phyloP scores from a whole-genome alignment of 345 rosid genomes.

The Hibiscus syriacus region DNA sequence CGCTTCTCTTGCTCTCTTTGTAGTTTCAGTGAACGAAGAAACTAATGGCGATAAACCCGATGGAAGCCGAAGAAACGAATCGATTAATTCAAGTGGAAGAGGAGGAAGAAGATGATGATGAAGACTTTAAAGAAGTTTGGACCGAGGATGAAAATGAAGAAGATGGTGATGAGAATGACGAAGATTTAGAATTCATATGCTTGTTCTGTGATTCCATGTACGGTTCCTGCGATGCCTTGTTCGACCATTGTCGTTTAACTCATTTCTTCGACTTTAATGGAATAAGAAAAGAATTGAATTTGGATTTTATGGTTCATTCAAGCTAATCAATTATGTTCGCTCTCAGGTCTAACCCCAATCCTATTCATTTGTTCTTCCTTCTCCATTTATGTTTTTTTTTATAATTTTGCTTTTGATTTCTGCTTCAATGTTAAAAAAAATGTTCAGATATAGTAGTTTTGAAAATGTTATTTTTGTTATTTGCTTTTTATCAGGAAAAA shows the following conservation, averaged over 20 bases:
- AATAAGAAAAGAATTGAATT: conserved; percentile 34
- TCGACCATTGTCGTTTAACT: conserved; percentile 46
- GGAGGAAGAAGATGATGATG: conserved; percentile 18
- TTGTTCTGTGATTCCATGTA: conserved; percentile 55
- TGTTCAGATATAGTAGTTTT: no score
- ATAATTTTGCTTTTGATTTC: no score
- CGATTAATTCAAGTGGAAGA: conserved; percentile 16
- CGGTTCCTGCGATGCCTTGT: conserved; percentile 41
- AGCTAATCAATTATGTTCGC: conserved; percentile 93
- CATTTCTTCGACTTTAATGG: no score
- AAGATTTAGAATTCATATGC: conserved; percentile 39
- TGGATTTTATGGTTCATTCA: conserved; percentile 73
- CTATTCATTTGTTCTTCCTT: background rate
- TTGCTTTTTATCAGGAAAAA: background rate
- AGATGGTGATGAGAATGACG: conserved; percentile 27
- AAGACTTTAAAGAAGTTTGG: conserved; percentile 35
- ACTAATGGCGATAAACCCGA: conserved; percentile 10
- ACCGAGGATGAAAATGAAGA: conserved; percentile 52
- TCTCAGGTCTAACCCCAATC: conserved; percentile 30
- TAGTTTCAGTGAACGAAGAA: background rate
- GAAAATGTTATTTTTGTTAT: background rate
- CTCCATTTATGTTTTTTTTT: background rate
- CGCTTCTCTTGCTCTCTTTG: background rate
- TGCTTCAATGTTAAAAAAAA: no score
- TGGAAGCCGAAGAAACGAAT: conserved; percentile 6